Percentiles rank a stretch among this genome's conserved stretches.
phyloP scores from a whole-genome alignment of 2,329 filamentous ascomycete species.

The Cladosporium sp. region DNA sequence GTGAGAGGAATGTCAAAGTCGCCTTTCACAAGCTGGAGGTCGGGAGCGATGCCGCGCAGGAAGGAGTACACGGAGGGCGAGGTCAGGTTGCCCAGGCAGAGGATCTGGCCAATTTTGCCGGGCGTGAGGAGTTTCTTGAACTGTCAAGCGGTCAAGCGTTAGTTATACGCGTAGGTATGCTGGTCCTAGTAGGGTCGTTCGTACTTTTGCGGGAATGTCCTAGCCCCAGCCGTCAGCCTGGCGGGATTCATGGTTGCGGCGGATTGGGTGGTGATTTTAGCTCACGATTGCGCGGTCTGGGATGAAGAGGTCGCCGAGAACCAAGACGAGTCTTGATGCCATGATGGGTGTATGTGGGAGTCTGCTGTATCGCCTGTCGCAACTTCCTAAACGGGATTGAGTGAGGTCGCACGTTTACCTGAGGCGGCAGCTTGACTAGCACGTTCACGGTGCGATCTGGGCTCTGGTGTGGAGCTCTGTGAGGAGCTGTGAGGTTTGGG shows the following conservation, averaged over 20 bases:
- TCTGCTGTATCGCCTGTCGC: background rate
- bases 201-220: conserved; percentile 82
- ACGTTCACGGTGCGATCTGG: background rate
- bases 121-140: conserved; percentile 55
- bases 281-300: conserved; percentile 77
- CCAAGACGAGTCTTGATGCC: conserved; percentile 85
- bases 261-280: conserved; percentile 17
- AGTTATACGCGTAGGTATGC: background rate
- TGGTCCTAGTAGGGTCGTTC: conserved; percentile 13
- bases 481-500: conserved; percentile 3
- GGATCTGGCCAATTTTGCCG: conserved; percentile 54
- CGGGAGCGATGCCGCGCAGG: conserved; percentile 52
- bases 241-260: conserved; percentile 13
- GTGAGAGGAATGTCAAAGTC: conserved; percentile 66
- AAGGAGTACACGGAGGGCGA: conserved; percentile 54
- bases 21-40: conserved; percentile 65
- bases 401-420: conserved; percentile 2
- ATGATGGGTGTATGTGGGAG: conserved; percentile 35
- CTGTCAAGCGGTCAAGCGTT: conserved; percentile 23
- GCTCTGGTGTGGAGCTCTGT: background rate
- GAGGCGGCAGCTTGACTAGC: background rate
- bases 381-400: conserved; percentile 10
- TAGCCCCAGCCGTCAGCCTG: conserved; percentile 31
- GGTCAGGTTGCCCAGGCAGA: conserved; percentile 56
- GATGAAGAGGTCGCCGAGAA: conserved; percentile 90